phyloP scores from a whole-genome alignment of 2,329 filamentous ascomycete genomes.

The Scorias spongiosa region DNA sequence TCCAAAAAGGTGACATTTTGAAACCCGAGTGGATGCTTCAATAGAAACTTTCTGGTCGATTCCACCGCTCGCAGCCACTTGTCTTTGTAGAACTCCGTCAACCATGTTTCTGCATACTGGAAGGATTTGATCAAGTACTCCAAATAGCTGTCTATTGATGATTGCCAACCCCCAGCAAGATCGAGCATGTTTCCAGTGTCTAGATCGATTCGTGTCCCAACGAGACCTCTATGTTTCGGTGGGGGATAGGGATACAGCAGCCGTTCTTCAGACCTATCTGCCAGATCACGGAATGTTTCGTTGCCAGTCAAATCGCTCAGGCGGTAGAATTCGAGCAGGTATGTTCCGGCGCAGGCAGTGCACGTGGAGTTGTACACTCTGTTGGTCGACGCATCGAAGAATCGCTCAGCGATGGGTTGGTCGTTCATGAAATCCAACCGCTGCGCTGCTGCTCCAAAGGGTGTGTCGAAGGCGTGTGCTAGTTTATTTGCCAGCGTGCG shows the following conservation, averaged over 20 bases:
- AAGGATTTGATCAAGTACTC: slow-evolving; percentile 15
- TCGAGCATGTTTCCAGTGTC: slow-evolving; percentile 11
- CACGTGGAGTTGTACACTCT: background rate
- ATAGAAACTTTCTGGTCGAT: slow-evolving; percentile 8
- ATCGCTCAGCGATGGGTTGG: background rate
- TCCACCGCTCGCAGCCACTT: slow-evolving; percentile 11
- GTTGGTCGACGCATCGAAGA: background rate
- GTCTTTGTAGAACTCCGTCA: slow-evolving; percentile 6
- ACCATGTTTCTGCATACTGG: slow-evolving; percentile 6
- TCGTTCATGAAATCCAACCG: background rate
- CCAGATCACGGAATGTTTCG: slow-evolving; percentile 29
- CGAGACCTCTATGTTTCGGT: slow-evolving; percentile 9
- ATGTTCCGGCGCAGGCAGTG: slow-evolving; percentile 2
- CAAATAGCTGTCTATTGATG: slow-evolving; percentile 12
- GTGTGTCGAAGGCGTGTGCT: slow-evolving; percentile 52
- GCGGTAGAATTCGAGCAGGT: slow-evolving; percentile 48
- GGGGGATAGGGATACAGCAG: slow-evolving; percentile 10
- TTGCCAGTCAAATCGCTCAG: slow-evolving; percentile 48
- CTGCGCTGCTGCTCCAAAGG: slow-evolving; percentile 9
- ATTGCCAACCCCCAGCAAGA: slow-evolving; percentile 12
- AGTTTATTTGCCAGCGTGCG: slow-evolving; percentile 48
- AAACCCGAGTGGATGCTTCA: background rate
- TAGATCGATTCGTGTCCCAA: slow-evolving; percentile 10
- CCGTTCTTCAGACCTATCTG: slow-evolving; percentile 6
- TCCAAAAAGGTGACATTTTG: background rate